Percentiles rank a stretch among this genome's conserved stretches.
phyloP scores from a whole-genome alignment of 2,329 filamentous ascomycete genomes.

The Xylariaceae sp. region DNA sequence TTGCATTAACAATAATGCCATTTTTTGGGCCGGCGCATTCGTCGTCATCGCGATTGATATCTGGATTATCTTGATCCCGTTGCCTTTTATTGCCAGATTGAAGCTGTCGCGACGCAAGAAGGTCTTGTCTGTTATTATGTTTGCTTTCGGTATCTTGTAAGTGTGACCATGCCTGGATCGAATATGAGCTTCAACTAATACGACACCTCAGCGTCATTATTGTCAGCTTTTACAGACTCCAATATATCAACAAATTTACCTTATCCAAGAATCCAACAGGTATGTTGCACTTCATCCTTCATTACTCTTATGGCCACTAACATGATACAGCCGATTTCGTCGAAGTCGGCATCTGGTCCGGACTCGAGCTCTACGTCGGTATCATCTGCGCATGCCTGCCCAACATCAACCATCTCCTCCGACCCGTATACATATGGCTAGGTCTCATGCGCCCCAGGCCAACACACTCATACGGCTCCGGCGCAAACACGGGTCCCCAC shows the following conservation, averaged over 20 bases:
- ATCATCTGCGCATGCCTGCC: conserved; percentile 34
- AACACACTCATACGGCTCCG: neutral
- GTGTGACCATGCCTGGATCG: neutral
- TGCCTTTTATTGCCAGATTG: neutral
- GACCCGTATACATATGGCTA: conserved; percentile 21
- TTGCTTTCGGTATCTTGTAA: conserved; percentile 19
- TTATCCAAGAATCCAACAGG: conserved; percentile 20
- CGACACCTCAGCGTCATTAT: neutral
- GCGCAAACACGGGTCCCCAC: too few species aligned
- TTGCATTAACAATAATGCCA: conserved; percentile 5
- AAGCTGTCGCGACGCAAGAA: conserved; percentile 29
- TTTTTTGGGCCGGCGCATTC: conserved; percentile 6
- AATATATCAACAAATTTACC: conserved; percentile 1
- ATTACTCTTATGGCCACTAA: neutral
- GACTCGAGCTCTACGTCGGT: conserved; percentile 33
- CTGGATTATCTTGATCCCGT: conserved; percentile 4
- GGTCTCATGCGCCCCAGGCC: neutral
- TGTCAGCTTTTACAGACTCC: neutral
- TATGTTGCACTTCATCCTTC: conserved; percentile 12
- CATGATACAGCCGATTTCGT: conserved; percentile 27
- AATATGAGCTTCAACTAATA: neutral
- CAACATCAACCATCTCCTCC: conserved; percentile 22
- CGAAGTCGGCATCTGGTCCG: conserved; percentile 31
- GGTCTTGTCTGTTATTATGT: conserved; percentile 31
- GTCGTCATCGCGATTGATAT: conserved; percentile 2